A percentile compares a stretch with the other conserved stretches of the same genome.
phyloP scores from a whole-genome alignment of 2,329 filamentous ascomycete genomes.

The Paraphoma chrysanthemicola region DNA sequence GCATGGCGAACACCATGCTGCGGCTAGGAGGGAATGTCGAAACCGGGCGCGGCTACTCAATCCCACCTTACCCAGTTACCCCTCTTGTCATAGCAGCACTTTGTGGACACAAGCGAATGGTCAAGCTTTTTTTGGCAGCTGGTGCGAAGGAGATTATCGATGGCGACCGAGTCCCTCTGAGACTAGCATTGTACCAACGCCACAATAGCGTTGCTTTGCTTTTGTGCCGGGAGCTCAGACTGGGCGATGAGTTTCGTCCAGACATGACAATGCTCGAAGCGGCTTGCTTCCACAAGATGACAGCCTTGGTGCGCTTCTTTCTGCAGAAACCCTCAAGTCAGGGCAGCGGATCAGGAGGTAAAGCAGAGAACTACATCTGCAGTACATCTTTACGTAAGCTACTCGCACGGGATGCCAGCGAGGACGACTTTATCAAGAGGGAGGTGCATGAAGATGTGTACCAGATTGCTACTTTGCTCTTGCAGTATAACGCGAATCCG shows the following conservation, averaged over 20 bases:
- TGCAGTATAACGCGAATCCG: slow-evolving; percentile 11
- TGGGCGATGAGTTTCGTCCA: neutral
- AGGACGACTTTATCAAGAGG: slow-evolving; percentile 9
- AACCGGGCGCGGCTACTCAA: neutral
- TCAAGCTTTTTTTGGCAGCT: neutral
- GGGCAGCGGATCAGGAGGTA: neutral
- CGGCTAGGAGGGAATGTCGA: neutral
- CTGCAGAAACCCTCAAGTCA: neutral
- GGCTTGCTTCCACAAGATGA: neutral
- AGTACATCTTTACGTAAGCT: neutral
- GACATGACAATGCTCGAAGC: neutral
- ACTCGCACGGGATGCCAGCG: slow-evolving; percentile 1
- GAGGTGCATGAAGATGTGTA: slow-evolving; percentile 15
- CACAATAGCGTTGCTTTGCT: neutral
- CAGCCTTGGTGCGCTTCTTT: neutral
- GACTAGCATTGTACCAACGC: neutral
- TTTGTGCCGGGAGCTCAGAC: neutral
- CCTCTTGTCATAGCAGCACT: neutral
- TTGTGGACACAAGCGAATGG: neutral
- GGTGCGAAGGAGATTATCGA: neutral
- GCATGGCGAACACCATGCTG: slow-evolving; percentile 16
- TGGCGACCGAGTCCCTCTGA: neutral
- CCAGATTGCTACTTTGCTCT: slow-evolving; percentile 15
- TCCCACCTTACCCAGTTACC: neutral
- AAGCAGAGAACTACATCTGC: neutral